These are phyloP conservation scores for Botrytis fabae DNA, from an alignment of 2,329 filamentous ascomycete species.

Conservation along the genomic window DNA sequence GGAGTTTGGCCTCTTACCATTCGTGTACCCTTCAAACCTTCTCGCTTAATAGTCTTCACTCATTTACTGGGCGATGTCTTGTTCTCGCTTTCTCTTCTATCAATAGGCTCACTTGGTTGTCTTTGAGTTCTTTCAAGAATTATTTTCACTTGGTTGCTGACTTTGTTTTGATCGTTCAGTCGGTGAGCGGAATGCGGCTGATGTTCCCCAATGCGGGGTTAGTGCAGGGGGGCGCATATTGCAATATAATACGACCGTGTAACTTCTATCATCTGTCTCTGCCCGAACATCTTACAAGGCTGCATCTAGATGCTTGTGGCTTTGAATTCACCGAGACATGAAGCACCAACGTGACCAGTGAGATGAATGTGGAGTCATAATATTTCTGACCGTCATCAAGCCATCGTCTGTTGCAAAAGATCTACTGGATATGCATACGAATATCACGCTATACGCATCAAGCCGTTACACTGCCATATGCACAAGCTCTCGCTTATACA, in stretches of 20 bases:
- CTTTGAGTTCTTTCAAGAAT: not conserved
- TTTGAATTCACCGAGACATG: not conserved
- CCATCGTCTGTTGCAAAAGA: not conserved
- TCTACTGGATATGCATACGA: constrained; percentile 16
- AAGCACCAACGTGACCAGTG: not conserved
- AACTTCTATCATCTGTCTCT: constrained; percentile 1
- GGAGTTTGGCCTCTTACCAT: not conserved
- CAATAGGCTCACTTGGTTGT: not conserved
- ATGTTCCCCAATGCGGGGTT: constrained; percentile 15
- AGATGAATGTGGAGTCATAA: not conserved
- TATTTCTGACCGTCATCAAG: constrained; percentile 18
- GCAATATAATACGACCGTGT: not conserved
- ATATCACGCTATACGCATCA: not conserved
- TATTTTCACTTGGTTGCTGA: not conserved
- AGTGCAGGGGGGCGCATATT: constrained; percentile 2
- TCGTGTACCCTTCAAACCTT: not conserved
- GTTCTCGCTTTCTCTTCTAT: too few species aligned
- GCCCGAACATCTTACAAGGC: constrained; percentile 11
- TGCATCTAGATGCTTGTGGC: constrained; percentile 12
- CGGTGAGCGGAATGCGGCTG: constrained; percentile 7
- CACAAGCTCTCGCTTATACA: not conserved
- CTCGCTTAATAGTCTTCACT: not conserved
- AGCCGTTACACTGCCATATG: not conserved
- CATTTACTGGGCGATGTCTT: not conserved
- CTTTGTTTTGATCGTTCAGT: not conserved